Evolutionary conservation across 306 rosid species (phyloP).

Genomic region (Glycyrrhiza uralensis): DNA sequence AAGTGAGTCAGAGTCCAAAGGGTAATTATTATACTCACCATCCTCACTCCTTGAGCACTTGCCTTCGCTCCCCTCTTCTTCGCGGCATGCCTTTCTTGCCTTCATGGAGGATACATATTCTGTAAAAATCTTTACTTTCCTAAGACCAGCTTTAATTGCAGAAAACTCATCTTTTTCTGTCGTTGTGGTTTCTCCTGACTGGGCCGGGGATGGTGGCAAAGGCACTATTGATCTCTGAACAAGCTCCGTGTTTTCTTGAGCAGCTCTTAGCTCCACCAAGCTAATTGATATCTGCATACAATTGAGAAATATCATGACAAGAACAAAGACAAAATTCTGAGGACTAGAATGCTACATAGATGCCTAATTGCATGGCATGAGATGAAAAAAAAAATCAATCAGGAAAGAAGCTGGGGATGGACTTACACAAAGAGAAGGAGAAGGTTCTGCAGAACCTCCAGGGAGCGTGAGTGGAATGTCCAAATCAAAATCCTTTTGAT

Average conservation of each 20-base stretch:
- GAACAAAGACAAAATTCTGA: neutral
- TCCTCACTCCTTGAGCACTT: slow-evolving; percentile 86
- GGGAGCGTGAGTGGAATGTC: slow-evolving; percentile 56
- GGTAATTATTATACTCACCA: slow-evolving; percentile 59
- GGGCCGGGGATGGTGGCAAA: slow-evolving; percentile 49
- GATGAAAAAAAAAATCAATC: neutral
- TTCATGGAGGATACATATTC: slow-evolving; percentile 78
- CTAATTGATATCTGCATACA: slow-evolving; percentile 66
- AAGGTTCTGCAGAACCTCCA: slow-evolving; percentile 42
- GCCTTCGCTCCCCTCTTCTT: slow-evolving; percentile 78
- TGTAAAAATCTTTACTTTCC: slow-evolving; percentile 75
- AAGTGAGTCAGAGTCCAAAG: slow-evolving; percentile 73
- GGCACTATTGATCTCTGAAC: slow-evolving; percentile 63
- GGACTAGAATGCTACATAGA: neutral
- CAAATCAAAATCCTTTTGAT: slow-evolving; percentile 63
- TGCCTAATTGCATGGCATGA: neutral
- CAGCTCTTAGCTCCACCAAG: slow-evolving; percentile 61
- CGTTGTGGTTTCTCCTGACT: slow-evolving; percentile 41
- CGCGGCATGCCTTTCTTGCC: slow-evolving; percentile 55
- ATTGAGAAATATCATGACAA: neutral
- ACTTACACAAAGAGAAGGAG: slow-evolving; percentile 71
- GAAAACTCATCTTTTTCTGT: slow-evolving; percentile 83
- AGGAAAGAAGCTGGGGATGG: neutral
- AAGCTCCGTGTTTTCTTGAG: slow-evolving; percentile 53
- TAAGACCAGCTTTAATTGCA: slow-evolving; percentile 84